Conservation (phyloP, 208 protist genomes). For the Leptomonas seymouri region DNA sequence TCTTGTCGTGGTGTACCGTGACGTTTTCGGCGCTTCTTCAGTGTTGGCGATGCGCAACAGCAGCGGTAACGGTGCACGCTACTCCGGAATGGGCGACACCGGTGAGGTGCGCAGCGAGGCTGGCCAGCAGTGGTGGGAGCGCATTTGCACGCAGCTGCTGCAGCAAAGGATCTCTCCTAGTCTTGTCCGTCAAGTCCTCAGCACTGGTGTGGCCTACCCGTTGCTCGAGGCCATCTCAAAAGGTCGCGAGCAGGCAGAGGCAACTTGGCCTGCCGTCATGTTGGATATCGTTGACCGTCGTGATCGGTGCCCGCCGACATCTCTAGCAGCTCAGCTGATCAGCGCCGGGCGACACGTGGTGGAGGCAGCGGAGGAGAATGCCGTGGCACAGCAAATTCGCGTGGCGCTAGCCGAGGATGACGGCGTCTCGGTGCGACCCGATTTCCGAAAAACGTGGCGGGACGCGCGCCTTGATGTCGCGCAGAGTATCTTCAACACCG, state of each 20-base stretch:
- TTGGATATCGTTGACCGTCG: constrained; percentile 66
- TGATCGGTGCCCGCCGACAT: constrained; percentile 47
- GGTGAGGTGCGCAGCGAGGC: neutral
- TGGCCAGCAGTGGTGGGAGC: constrained; percentile 28
- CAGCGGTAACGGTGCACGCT: too few relatives aligned
- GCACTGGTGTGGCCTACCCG: constrained; percentile 54
- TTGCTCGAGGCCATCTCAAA: constrained; percentile 58
- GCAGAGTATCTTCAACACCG: constrained; percentile 81
- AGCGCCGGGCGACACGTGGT: constrained; percentile 56
- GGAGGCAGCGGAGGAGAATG: constrained; percentile 61
- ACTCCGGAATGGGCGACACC: neutral
- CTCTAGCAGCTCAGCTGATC: constrained; percentile 19
- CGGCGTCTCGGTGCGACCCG: constrained; percentile 72
- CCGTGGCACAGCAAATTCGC: constrained; percentile 47
- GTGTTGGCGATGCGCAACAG: neutral
- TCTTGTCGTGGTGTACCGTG: constrained; percentile 21
- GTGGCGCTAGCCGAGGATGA: constrained; percentile 71
- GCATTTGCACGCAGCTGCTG: constrained; percentile 44
- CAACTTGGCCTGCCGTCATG: constrained; percentile 51
- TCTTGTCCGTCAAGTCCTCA: constrained; percentile 44
- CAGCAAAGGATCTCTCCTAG: constrained; percentile 36
- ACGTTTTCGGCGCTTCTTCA: constrained; percentile 6
- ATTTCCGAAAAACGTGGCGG: constrained; percentile 74
- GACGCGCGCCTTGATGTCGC: constrained; percentile 70
- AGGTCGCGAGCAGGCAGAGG: constrained; percentile 42